Base-by-base conservation (phyloP, 306 rosid species). In the Citrullus amarus region DNA sequence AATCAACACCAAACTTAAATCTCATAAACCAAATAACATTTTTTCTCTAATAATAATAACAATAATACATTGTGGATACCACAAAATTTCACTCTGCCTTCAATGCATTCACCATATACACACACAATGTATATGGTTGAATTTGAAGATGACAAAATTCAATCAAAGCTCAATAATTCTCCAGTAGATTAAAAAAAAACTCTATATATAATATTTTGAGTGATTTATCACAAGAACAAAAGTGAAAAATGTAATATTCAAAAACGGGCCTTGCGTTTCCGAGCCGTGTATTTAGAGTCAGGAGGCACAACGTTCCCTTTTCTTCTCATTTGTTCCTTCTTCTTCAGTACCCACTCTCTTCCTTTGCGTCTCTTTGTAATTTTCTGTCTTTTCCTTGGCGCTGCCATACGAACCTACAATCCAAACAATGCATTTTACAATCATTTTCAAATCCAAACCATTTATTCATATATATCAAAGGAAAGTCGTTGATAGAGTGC, bases 281-380 rank as follows among this genome's bases (percentile, higher is more conserved):
- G 91, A 81, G 90, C 97, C 0, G 92, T 92, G 88, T 91, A 95
- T 81, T 88, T 95, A 11, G 96, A 81, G 79, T 95, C 89, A 3
- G 75, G 83, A 22, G 97, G 97, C 46, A 95, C 97, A 9, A 6
- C 83, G 59, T 95, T 88, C 74, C 97, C 99, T 85, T 92, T 90
- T 77, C 89, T 92, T 78, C 97, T 95, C 96, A 85, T 87, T 76
- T 92, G 97, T 16, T 95, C 97, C 84, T 95, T 95, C 86, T 91
- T 89, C 86, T 86, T 91, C 86, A 87, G n/a, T 68, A 95, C 36
- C 97, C 99, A 95, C 53, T 89, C 90, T 84, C 80, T 91, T 65
- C 96, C 96, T 86, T 85, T 89, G 30, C 93, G 90, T 30, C 77
- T 87, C 85, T 89, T 89, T 14, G 68, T 85, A 16, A 62, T 79